phyloP scores from a whole-genome alignment of 352 stramenopile genomes.

The Globisporangium apiculatum region DNA sequence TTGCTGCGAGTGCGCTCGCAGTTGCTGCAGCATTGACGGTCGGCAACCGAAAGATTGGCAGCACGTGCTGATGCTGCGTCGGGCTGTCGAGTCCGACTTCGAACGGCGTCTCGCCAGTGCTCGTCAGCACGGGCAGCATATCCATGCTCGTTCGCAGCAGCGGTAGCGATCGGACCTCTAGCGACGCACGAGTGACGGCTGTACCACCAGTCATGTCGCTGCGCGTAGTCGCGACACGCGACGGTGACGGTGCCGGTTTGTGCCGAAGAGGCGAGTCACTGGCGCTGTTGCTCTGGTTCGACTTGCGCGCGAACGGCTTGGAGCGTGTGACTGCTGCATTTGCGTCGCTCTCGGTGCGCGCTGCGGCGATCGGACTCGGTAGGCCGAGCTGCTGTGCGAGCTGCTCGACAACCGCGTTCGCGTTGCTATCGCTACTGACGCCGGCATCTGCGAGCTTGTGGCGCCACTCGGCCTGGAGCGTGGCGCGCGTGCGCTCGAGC shows the following conservation, averaged over 20 bases:
- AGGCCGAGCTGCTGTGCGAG: constrained; percentile 33
- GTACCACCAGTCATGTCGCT: too few species aligned
- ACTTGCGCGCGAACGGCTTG: constrained; percentile 32
- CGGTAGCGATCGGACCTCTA: not conserved
- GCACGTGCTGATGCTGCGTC: constrained; percentile 32
- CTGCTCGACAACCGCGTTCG: constrained; percentile 23
- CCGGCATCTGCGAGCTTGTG: constrained; percentile 38
- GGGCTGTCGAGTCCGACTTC: constrained; percentile 45
- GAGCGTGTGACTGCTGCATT: constrained; percentile 28
- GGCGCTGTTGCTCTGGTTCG: constrained; percentile 24
- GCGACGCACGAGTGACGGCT: not conserved
- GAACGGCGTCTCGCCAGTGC: constrained; percentile 58
- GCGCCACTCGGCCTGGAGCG: constrained; percentile 60
- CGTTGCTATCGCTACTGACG: constrained; percentile 34
- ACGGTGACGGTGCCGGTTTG: constrained; percentile 23
- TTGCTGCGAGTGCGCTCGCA: constrained; percentile 25
- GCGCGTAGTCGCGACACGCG: not conserved
- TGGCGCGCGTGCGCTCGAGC: constrained; percentile 61
- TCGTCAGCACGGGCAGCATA: constrained; percentile 71
- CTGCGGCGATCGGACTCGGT: constrained; percentile 2
- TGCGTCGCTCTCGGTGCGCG: constrained; percentile 15
- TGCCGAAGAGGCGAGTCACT: constrained; percentile 24
- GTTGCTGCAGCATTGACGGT: constrained; percentile 41
- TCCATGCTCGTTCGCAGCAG: constrained; percentile 32
- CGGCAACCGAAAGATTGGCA: constrained; percentile 68